These are phyloP conservation scores for Apiospora saccharicola DNA, from an alignment of 2,329 filamentous ascomycete species.

Conservation along the genomic window DNA sequence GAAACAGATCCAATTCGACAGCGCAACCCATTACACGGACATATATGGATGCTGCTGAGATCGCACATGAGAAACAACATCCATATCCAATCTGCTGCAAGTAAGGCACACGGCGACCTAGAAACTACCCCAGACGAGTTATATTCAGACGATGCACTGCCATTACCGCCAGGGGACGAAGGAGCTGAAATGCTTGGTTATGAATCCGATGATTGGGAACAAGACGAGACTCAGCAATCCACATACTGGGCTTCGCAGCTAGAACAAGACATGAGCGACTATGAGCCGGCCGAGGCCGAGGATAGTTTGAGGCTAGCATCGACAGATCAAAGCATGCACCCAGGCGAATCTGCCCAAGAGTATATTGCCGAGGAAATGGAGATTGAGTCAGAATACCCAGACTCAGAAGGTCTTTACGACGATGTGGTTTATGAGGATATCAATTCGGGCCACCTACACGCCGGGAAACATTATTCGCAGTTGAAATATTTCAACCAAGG, in stretches of 20 bases:
- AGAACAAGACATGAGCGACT: neutral
- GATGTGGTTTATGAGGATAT: neutral
- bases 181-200: neutral
- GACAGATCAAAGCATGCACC: neutral
- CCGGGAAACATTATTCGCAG: neutral
- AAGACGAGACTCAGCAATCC: neutral
- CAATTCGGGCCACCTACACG: neutral
- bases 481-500: neutral
- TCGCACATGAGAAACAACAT: neutral
- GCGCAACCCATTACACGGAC: neutral
- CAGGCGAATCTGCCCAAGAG: neutral
- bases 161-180: neutral
- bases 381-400: neutral
- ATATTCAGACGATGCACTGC: neutral
- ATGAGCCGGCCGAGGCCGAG: neutral
- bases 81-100: neutral
- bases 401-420: neutral
- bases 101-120: neutral
- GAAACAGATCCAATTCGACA: neutral
- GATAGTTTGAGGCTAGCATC: neutral
- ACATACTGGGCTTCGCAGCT: neutral
- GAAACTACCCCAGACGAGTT: neutral
- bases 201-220: conserved; percentile 9
- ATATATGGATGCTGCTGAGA: neutral
- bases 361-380: neutral